Conservation (phyloP, 2,329 filamentous ascomycete species). For the Diplodia scrobiculata region DNA sequence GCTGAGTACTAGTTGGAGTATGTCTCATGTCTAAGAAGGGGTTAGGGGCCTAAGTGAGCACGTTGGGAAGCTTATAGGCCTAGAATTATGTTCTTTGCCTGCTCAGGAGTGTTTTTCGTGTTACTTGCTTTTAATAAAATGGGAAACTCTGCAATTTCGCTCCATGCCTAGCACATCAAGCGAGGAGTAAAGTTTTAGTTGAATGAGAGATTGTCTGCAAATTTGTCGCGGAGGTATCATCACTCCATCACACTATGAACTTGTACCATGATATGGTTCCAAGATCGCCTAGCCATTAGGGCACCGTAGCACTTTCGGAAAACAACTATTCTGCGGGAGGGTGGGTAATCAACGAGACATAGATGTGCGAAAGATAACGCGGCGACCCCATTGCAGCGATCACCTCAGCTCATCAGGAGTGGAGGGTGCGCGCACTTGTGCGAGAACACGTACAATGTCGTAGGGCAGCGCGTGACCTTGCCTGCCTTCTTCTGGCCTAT, state of each 20-base stretch:
- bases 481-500: background rate
- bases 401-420: background rate
- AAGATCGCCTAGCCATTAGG: background rate
- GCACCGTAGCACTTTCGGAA: background rate
- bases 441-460: background rate
- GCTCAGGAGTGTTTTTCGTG: conserved; percentile 24
- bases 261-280: no score
- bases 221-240: background rate
- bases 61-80: conserved; percentile 20
- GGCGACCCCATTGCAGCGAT: background rate
- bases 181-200: background rate
- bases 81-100: conserved; percentile 29
- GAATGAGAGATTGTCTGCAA: background rate
- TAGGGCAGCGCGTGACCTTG: background rate
- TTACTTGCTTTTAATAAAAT: conserved; percentile 27
- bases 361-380: background rate
- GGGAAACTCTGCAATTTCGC: conserved; percentile 26
- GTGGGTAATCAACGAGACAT: background rate
- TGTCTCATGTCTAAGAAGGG: conserved; percentile 8
- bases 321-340: no score
- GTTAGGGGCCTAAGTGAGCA: conserved; percentile 21
- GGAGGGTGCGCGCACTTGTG: background rate
- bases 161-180: background rate
- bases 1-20: conserved; percentile 46
- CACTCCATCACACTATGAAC: background rate